Base-by-base conservation (phyloP, 1,139 yeast genomes). In the Suhomyces choctaworum region DNA sequence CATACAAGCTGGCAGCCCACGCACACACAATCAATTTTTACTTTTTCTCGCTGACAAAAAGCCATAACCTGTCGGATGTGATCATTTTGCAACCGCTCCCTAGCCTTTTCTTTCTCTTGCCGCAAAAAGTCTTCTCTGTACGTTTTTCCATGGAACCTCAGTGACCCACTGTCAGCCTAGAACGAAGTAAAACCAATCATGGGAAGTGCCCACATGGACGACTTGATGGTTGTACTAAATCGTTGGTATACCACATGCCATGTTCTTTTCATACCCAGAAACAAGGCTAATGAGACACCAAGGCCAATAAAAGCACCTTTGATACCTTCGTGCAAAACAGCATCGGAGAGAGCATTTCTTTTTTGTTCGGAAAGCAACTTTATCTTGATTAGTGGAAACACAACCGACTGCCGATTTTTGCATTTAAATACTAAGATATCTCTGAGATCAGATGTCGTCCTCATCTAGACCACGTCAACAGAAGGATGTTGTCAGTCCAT, bases 1-100 rank as follows among this genome's bases (percentile, higher is more conserved):
- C 96, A 48, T 75, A 88, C 69, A 89, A 64, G 6, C 95, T 81
- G 17, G 80, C 88, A 13, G 88, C 95, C 97, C 97, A 89, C 2
- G 89, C 74, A 34, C 79, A 79, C 22, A 84, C 76, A 46, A 90
- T 81, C 50, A 85, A 70, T 56, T 80, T 80, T 65, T 87, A 89
- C 62, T 85, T 86, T 68, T 86, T 68, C 34, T 71, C 76, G 32
- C 67, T 64, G 32, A 77, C 62, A 22, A 66, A 50, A 25, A 73
- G 71, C 39, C 76, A 55, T 3, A 69, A 38, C 43, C 62, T 47
- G 22, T 47, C 50, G 5, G 39, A 19, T 8, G 39, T 27, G n/a
- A 38, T 29, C 37, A 47, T 34, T 34, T 21, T 43, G 41, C 51
- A 56, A 54, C 13, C 40, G 39, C 43, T 49, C 38, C 45, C 50